phyloP scores from a whole-genome alignment of 805 yeast genomes.

The Candida quercuum region DNA sequence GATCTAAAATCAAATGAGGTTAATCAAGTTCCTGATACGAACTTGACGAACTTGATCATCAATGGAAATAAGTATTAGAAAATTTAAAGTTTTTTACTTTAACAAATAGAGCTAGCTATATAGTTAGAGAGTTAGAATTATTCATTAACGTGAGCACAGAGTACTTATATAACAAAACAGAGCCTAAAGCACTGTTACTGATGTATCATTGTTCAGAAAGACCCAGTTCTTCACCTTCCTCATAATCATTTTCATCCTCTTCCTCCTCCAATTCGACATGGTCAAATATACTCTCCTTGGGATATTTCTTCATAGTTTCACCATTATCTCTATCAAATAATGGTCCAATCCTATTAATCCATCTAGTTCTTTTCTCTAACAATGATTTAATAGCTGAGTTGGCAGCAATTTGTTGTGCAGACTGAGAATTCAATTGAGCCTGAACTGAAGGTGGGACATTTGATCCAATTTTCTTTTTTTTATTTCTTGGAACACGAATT shows the following conservation, averaged over 20 bases:
- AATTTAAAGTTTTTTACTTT: no score
- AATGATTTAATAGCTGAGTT: slow-evolving; percentile 74
- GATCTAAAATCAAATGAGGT: no score
- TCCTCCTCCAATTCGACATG: slow-evolving; percentile 33
- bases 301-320: slow-evolving; percentile 72
- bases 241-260: slow-evolving; percentile 29
- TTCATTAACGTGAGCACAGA: no score
- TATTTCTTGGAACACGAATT: slow-evolving; percentile 59
- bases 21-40: no score
- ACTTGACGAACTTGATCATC: no score
- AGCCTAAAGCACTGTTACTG: no score
- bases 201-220: background rate
- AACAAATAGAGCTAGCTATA: no score
- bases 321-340: slow-evolving; percentile 54
- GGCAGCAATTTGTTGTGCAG: slow-evolving; percentile 60
- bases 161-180: no score
- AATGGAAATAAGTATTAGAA: no score
- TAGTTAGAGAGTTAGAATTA: no score
- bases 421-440: slow-evolving; percentile 25
- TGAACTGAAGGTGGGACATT: slow-evolving; percentile 28
- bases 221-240: slow-evolving; percentile 1
- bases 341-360: slow-evolving; percentile 89
- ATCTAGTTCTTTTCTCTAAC: slow-evolving; percentile 78
- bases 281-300: slow-evolving; percentile 52
- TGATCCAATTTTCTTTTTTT: slow-evolving; percentile 30